These are phyloP conservation scores for Phaeosphaeria sp. DNA, from an alignment of 2,329 filamentous ascomycete genomes.

Conservation along the genomic window DNA sequence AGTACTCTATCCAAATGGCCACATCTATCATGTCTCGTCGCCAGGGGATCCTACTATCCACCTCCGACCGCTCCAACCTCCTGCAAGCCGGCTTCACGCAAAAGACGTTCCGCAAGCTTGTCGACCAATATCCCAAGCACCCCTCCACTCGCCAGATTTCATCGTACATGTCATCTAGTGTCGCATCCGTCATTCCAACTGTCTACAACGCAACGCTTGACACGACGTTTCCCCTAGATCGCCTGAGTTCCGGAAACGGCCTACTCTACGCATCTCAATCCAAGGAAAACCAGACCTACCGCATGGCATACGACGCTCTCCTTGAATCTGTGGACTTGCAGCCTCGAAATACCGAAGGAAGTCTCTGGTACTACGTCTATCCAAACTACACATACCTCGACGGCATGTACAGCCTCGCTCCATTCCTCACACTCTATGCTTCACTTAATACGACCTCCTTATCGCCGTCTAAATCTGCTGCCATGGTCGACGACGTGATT, in stretches of 20 bases:
- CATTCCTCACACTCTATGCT: constrained; percentile 49
- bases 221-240: constrained; percentile 34
- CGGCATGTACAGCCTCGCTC: constrained; percentile 59
- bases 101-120: constrained; percentile 31
- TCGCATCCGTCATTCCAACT: constrained; percentile 17
- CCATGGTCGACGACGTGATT: constrained; percentile 19
- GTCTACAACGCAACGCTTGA: constrained; percentile 28
- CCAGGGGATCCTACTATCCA: constrained; percentile 37
- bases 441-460: constrained; percentile 3
- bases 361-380: constrained; percentile 52
- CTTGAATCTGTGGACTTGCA: constrained; percentile 35
- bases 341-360: constrained; percentile 33
- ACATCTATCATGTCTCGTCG: constrained; percentile 39
- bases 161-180: constrained; percentile 22
- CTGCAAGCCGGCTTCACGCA: constrained; percentile 45
- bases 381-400: constrained; percentile 62
- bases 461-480: neutral
- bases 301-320: constrained; percentile 14
- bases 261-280: constrained; percentile 24
- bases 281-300: constrained; percentile 21
- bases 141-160: constrained; percentile 8
- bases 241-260: constrained; percentile 37
- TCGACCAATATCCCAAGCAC: constrained; percentile 20
- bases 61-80: constrained; percentile 21
- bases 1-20: constrained; percentile 30